Evolutionary conservation across 805 yeast genomes (phyloP).

Genomic region (Ogataea paradorogensis): DNA sequence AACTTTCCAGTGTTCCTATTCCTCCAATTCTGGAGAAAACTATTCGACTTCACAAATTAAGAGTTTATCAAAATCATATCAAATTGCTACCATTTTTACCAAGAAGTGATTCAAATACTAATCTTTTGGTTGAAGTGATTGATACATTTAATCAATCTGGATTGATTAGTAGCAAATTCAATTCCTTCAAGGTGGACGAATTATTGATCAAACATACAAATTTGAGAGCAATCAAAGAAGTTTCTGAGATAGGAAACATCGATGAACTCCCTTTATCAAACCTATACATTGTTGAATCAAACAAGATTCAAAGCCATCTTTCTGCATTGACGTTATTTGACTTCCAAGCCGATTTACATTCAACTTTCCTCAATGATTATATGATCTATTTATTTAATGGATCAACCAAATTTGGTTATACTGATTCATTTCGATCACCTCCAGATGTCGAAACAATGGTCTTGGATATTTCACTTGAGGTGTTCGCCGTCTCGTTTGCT

Average conservation of each 20-base stretch:
- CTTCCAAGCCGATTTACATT: conserved; percentile 30
- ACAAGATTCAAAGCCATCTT: conserved; percentile 28
- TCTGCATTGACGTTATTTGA: conserved; percentile 33
- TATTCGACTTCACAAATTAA: conserved; percentile 29
- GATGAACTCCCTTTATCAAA: conserved; percentile 24
- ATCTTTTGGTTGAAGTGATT: conserved; percentile 33
- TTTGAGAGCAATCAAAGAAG: conserved; percentile 1
- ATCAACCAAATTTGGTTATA: conserved; percentile 31
- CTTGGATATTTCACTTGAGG: conserved; percentile 75
- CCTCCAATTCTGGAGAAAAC: conserved; percentile 23
- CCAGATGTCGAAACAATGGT: conserved; percentile 50
- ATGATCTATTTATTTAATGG: conserved; percentile 31
- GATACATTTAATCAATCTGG: conserved; percentile 30
- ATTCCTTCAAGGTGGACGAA: conserved; percentile 31
- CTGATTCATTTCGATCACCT: conserved; percentile 34
- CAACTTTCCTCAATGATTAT: conserved; percentile 42
- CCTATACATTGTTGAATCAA: conserved; percentile 33
- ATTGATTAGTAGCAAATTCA: conserved; percentile 39
- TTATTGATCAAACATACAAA: conserved; percentile 29
- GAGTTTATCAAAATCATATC: conserved; percentile 32
- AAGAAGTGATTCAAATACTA: conserved; percentile 32
- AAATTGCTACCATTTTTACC: conserved; percentile 34
- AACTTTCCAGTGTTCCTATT: conserved; percentile 14
- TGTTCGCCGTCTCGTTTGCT: conserved; percentile 71
- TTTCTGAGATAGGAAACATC: conserved; percentile 15